Conservation (phyloP, 176 grass and related monocot species). For the Hordeum marinum region DNA sequence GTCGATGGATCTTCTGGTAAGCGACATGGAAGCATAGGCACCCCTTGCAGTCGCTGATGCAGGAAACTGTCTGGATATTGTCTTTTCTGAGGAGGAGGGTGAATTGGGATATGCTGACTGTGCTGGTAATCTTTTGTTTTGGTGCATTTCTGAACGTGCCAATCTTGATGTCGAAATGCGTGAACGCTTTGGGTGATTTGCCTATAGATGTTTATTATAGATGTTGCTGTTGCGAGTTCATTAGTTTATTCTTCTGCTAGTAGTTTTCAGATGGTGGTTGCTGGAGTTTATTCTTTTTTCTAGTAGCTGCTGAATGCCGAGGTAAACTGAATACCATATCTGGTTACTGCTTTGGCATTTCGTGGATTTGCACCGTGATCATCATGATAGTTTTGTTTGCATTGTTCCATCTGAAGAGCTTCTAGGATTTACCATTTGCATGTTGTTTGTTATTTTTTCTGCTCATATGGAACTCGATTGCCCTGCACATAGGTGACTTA, state of each 20-base stretch:
- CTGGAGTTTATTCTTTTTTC: neutral
- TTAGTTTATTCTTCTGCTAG: neutral
- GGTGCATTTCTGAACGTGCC: neutral
- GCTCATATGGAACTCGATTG: too few species aligned
- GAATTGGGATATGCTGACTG: neutral
- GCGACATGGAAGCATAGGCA: neutral
- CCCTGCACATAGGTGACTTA: too few species aligned
- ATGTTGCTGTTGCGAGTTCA: neutral
- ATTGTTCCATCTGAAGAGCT: too few species aligned
- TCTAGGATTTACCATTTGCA: too few species aligned
- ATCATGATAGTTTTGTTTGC: too few species aligned
- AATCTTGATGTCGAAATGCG: neutral
- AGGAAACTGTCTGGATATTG: neutral
- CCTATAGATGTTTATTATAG: neutral
- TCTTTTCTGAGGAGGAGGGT: neutral
- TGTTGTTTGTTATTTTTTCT: too few species aligned
- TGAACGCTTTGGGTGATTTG: neutral
- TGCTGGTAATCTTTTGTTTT: neutral
- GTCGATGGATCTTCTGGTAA: neutral
- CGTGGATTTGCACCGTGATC: too few species aligned
- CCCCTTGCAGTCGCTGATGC: neutral
- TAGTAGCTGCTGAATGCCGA: neutral
- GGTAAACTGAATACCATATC: neutral
- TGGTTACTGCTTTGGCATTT: too few species aligned
- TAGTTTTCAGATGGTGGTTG: neutral